phyloP scores from a whole-genome alignment of 2,329 filamentous ascomycete genomes.

The Ceratocystiopsis sp. region DNA sequence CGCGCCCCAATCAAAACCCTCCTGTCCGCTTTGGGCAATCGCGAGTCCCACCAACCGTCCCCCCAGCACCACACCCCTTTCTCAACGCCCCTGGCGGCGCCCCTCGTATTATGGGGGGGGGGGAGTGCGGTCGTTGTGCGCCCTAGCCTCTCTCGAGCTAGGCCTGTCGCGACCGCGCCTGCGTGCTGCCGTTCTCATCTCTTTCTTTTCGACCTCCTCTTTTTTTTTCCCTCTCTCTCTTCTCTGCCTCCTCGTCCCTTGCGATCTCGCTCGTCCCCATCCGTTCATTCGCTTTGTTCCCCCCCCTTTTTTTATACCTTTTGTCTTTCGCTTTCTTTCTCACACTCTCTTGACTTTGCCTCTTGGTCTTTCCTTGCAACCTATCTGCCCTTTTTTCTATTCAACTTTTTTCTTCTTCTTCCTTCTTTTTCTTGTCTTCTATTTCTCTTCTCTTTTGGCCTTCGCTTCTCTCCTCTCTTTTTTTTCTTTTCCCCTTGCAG shows the following conservation, averaged over 20 bases:
- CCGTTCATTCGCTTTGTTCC: conserved; percentile 5
- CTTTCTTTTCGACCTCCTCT: conserved; percentile 1
- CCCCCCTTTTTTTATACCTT: conserved; percentile 8
- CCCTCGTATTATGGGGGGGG: too few species aligned
- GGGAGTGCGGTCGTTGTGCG: too few species aligned
- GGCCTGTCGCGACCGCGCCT: conserved; percentile 5
- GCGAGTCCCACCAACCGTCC: conserved; percentile 12
- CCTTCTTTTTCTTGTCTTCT: conserved; percentile 19
- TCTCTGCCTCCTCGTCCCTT: not conserved
- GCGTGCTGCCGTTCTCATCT: not conserved
- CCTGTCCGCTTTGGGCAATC: conserved; percentile 20
- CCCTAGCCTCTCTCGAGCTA: conserved; percentile 10
- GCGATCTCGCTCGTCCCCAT: not conserved
- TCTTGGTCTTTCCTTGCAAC: conserved; percentile 4
- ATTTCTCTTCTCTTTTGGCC: conserved; percentile 7
- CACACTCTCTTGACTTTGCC: conserved; percentile 1
- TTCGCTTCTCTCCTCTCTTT: conserved; percentile 14
- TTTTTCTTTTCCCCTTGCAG: conserved; percentile 9
- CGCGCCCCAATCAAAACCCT: conserved; percentile 19
- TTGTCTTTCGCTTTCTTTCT: conserved; percentile 5
- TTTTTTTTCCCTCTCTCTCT: conserved; percentile 8
- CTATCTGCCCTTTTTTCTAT: conserved; percentile 9
- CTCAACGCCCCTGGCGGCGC: not conserved
- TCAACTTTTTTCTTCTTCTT: conserved; percentile 11
- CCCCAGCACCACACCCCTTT: conserved; percentile 3